Conservation (phyloP, 2,329 filamentous ascomycete species). For the Sarocladiaceae sp. region DNA sequence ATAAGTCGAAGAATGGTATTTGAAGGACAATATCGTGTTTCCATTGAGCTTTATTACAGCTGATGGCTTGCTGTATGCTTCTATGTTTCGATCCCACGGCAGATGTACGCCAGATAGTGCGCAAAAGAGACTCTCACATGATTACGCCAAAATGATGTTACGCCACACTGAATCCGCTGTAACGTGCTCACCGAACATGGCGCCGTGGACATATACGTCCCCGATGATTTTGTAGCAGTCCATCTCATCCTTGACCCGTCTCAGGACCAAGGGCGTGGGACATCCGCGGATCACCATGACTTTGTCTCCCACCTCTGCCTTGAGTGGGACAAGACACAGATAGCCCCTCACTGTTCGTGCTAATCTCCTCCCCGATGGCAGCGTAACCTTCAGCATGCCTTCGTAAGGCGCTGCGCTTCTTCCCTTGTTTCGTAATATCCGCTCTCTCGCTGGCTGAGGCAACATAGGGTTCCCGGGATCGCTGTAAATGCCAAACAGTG, state of each 20-base stretch:
- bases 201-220: conserved; percentile 14
- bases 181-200: conserved; percentile 16
- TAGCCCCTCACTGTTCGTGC: conserved; percentile 15
- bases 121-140: not conserved
- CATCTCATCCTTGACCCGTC: conserved; percentile 12
- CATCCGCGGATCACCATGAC: conserved; percentile 16
- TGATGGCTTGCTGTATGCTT: conserved; percentile 4
- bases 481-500: conserved; percentile 12
- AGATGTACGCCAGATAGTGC: not conserved
- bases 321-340: conserved; percentile 15
- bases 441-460: conserved; percentile 11
- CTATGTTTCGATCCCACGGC: not conserved
- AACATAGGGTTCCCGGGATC: conserved; percentile 11
- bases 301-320: conserved; percentile 13
- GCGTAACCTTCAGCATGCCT: conserved; percentile 12
- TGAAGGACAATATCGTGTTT: too few relatives aligned
- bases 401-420: conserved; percentile 14
- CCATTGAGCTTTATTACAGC: not conserved
- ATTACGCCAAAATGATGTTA: conserved; percentile 12
- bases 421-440: not conserved
- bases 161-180: conserved; percentile 12
- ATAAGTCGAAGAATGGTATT: too few relatives aligned
- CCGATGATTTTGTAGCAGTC: conserved; percentile 13
- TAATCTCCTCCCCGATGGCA: conserved; percentile 15
- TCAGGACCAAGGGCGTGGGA: conserved; percentile 14